Conservation (phyloP, 2,329 filamentous ascomycete species). For the Penicillium hesseltinei region DNA sequence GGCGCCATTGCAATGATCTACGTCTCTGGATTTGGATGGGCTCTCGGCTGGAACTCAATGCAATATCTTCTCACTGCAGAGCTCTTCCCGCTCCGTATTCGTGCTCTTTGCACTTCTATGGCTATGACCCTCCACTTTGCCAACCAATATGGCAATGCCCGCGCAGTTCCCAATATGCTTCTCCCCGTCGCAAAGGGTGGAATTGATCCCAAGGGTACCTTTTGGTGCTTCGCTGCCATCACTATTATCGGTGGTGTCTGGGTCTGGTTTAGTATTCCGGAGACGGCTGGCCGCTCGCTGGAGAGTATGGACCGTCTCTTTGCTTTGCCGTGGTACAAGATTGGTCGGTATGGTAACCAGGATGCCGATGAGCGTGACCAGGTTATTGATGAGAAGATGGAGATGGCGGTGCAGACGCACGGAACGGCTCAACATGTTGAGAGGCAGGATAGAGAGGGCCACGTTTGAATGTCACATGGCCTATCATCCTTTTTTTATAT, state of each 20-base stretch:
- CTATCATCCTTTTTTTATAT: not conserved
- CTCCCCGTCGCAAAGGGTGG: conserved; percentile 42
- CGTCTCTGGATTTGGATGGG: conserved; percentile 67
- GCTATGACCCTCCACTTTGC: conserved; percentile 78
- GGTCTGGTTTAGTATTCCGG: conserved; percentile 71
- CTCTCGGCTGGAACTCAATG: conserved; percentile 71
- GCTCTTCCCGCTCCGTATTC: conserved; percentile 71
- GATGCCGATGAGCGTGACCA: conserved; percentile 32
- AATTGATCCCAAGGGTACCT: conserved; percentile 63
- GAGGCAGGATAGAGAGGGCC: conserved; percentile 11
- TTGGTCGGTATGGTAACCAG: conserved; percentile 52
- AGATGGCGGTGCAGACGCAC: conserved; percentile 16
- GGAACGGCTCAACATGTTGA: conserved; percentile 20
- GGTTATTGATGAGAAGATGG: conserved; percentile 26
- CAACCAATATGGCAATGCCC: conserved; percentile 74
- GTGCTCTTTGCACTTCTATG: conserved; percentile 67
- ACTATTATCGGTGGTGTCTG: conserved; percentile 66
- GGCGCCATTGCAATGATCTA: conserved; percentile 71
- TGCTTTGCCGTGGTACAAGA: conserved; percentile 70
- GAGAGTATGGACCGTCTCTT: conserved; percentile 70
- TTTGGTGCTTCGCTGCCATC: conserved; percentile 71
- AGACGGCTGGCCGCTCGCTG: conserved; percentile 60
- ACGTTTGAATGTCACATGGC: conserved; percentile 1
- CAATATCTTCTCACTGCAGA: conserved; percentile 78
- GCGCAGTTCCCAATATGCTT: conserved; percentile 74